phyloP scores from a whole-genome alignment of 2,329 filamentous ascomycete genomes.

The Davidsoniella neocaledoniae region DNA sequence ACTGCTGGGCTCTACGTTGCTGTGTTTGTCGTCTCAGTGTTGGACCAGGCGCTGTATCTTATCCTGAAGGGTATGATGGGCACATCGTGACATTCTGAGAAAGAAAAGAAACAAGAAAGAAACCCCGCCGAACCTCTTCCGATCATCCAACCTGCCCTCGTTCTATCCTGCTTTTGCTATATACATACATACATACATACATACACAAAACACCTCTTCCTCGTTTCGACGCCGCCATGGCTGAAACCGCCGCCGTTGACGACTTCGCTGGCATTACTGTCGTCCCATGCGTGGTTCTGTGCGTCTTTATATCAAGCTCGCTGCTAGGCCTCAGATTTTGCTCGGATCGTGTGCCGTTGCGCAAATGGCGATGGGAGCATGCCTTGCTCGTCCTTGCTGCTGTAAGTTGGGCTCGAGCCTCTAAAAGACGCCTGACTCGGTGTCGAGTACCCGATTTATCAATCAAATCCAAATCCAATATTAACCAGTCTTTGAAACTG shows the following conservation, averaged over 20 bases:
- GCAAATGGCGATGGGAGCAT: constrained; percentile 21
- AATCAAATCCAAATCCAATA: not conserved
- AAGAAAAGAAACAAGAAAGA: not conserved
- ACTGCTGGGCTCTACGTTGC: not conserved
- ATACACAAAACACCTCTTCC: too few species aligned
- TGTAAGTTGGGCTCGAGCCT: constrained; percentile 10
- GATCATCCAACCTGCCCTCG: too few species aligned
- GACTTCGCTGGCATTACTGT: constrained; percentile 13
- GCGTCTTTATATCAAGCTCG: constrained; percentile 16
- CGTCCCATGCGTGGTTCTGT: constrained; percentile 13
- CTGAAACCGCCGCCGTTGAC: not conserved
- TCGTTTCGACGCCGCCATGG: not conserved
- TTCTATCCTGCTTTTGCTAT: too few species aligned
- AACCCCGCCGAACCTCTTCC: too few species aligned
- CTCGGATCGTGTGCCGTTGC: constrained; percentile 20
- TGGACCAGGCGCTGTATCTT: constrained; percentile 2
- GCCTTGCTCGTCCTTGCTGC: constrained; percentile 20
- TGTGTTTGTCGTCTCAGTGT: not conserved
- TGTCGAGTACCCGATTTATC: not conserved
- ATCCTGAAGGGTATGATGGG: not conserved
- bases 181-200: too few species aligned
- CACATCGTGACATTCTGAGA: not conserved
- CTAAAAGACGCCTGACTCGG: too few species aligned
- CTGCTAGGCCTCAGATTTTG: constrained; percentile 20
- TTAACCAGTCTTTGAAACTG: not conserved